A percentile compares a stretch with the other conserved stretches of the same genome.
phyloP scores from a whole-genome alignment of 2,329 filamentous ascomycete genomes.

The Penicillium expansum region DNA sequence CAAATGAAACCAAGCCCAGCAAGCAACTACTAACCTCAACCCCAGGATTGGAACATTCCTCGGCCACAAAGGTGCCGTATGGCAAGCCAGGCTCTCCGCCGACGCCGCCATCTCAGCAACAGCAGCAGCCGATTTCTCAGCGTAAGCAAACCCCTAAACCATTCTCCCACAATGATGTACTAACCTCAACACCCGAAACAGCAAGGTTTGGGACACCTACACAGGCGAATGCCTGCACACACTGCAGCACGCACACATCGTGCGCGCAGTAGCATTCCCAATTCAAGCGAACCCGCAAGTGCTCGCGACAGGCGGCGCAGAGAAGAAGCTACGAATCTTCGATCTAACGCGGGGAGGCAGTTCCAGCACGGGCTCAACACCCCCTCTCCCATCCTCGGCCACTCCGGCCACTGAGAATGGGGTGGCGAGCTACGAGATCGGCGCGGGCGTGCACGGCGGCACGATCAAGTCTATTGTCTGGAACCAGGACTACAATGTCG shows the following conservation, averaged over 20 bases:
- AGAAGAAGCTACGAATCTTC: constrained; percentile 95
- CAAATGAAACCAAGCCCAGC: neutral
- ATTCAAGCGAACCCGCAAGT: constrained; percentile 73
- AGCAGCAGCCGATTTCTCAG: constrained; percentile 92
- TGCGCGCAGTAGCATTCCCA: constrained; percentile 87
- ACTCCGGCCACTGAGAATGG: constrained; percentile 37
- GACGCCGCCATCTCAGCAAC: constrained; percentile 88
- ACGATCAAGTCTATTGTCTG: constrained; percentile 97
- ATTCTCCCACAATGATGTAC: constrained; percentile 8
- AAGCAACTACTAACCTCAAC: constrained; percentile 13
- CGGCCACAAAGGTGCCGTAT: constrained; percentile 96
- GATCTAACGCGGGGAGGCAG: constrained; percentile 63
- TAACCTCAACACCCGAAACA: constrained; percentile 43
- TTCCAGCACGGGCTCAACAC: constrained; percentile 39
- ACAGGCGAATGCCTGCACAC: constrained; percentile 86
- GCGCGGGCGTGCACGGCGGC: constrained; percentile 74
- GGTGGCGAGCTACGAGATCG: constrained; percentile 79
- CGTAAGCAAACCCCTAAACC: constrained; percentile 54
- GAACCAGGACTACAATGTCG: constrained; percentile 80
- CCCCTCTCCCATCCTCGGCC: constrained; percentile 36
- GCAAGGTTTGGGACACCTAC: constrained; percentile 96
- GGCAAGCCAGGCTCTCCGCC: constrained; percentile 87
- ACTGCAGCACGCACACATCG: constrained; percentile 90
- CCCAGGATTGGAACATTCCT: constrained; percentile 89
- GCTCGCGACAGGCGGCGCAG: constrained; percentile 87